A percentile compares a stretch with the other conserved stretches of the same genome.
These are phyloP conservation scores for Neurospora terricola DNA, from an alignment of 495 filamentous ascomycete species.

Conservation along the genomic window DNA sequence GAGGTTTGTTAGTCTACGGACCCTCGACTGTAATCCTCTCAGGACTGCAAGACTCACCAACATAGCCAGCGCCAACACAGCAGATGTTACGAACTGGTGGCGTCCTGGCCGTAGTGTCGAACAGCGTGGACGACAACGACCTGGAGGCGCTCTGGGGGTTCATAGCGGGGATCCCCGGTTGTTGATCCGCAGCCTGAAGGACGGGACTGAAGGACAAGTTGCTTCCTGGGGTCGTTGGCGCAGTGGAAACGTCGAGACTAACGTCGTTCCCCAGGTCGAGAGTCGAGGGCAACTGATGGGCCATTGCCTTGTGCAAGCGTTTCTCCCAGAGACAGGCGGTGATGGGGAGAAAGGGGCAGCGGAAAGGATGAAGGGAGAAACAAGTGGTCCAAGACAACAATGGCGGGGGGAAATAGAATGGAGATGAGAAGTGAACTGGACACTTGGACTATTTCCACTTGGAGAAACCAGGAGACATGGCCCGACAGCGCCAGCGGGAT, in stretches of 20 bases:
- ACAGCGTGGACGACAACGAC: conserved; percentile 9
- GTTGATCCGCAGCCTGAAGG: conserved; percentile 20
- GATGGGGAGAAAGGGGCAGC: not conserved
- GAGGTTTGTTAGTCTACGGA: not conserved
- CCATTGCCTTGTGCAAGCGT: not conserved
- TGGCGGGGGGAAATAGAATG: not conserved
- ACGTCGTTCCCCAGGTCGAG: conserved; percentile 13
- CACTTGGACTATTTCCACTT: not conserved
- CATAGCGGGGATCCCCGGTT: conserved; percentile 9
- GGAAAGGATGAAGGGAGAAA: not conserved
- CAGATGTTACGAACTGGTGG: conserved; percentile 37
- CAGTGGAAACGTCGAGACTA: conserved; percentile 29
- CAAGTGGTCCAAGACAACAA: not conserved
- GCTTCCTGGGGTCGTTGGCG: conserved; percentile 44
- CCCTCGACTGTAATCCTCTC: not conserved
- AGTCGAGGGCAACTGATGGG: conserved; percentile 2
- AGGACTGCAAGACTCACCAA: conserved; percentile 11
- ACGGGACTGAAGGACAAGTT: conserved; percentile 36
- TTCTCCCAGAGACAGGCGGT: not conserved
- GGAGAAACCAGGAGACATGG: not conserved
- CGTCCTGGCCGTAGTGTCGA: conserved; percentile 6
- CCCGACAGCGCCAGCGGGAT: not conserved
- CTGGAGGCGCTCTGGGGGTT: conserved; percentile 7
- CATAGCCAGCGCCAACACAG: conserved; percentile 22
- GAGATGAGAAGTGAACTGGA: not conserved